phyloP scores from a whole-genome alignment of 2,329 filamentous ascomycete species.

The Paecilomyces sp. region DNA sequence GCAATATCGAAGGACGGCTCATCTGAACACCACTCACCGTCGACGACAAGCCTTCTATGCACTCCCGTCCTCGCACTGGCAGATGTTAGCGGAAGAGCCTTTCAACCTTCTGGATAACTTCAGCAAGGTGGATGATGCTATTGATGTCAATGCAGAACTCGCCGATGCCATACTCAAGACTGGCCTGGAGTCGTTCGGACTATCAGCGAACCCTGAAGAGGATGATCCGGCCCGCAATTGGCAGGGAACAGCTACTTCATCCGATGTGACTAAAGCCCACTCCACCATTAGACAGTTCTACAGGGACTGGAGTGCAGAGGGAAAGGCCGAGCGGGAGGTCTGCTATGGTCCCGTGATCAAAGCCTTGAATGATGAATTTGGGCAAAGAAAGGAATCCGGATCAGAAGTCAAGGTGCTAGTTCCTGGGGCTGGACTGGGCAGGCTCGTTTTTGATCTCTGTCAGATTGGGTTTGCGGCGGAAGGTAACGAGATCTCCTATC shows the following conservation, averaged over 20 bases:
- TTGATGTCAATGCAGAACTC: conserved; percentile 79
- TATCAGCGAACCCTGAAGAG: conserved; percentile 32
- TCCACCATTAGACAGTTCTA: conserved; percentile 92
- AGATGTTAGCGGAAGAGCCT: conserved; percentile 70
- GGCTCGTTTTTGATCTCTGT: conserved; percentile 83
- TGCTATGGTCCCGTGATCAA: conserved; percentile 69
- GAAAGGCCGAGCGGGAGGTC: conserved; percentile 63
- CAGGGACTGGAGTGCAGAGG: conserved; percentile 85
- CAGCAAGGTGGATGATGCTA: conserved; percentile 73
- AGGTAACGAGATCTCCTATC: conserved; percentile 95
- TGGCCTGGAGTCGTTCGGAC: conserved; percentile 61
- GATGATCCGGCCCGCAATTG: conserved; percentile 50
- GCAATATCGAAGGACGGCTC: conserved; percentile 76
- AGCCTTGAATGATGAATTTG: conserved; percentile 51
- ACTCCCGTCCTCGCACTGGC: conserved; percentile 74
- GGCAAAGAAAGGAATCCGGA: conserved; percentile 20
- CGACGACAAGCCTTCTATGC: conserved; percentile 91
- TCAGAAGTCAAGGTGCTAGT: conserved; percentile 63
- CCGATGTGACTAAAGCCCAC: conserved; percentile 82
- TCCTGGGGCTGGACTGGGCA: conserved; percentile 81
- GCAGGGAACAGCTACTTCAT: conserved; percentile 61
- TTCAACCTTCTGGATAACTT: conserved; percentile 78
- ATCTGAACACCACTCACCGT: conserved; percentile 85
- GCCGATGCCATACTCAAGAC: conserved; percentile 68
- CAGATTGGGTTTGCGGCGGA: conserved; percentile 65